Evolutionary conservation across 1,284 basidiomycete genomes (phyloP).

Genomic region (Ceratorhiza oryzae-sativae): DNA sequence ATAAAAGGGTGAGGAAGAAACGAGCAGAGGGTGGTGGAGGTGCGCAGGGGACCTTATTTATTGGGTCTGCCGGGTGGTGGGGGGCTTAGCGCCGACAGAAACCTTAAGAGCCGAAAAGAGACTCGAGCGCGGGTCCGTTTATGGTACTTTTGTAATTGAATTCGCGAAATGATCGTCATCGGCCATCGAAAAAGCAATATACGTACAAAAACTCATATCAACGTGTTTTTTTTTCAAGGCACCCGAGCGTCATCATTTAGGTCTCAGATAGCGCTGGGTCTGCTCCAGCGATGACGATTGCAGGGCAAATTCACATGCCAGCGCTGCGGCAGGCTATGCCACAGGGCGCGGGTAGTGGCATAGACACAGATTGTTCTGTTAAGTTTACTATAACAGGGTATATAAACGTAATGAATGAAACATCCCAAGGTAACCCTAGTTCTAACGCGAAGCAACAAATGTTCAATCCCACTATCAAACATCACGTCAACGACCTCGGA

Average conservation of each 20-base stretch:
- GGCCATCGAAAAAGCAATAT: neutral
- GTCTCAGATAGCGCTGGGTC: too few species aligned
- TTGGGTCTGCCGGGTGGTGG: neutral
- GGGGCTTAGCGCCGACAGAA: constrained; percentile 13
- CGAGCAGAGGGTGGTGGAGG: neutral
- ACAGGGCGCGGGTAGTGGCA: too few species aligned
- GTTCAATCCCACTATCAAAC: constrained; percentile 21
- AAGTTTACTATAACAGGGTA: neutral
- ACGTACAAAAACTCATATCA: neutral
- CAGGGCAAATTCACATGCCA: constrained; percentile 4
- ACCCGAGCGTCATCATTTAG: neutral
- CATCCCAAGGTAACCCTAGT: neutral
- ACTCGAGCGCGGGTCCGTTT: neutral
- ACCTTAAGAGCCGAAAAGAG: constrained; percentile 5
- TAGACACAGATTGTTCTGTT: too few species aligned
- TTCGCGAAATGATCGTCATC: constrained; percentile 5
- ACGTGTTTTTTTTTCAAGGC: too few species aligned
- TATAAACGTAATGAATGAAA: neutral
- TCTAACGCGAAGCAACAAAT: neutral
- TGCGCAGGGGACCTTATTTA: neutral
- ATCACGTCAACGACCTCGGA: neutral
- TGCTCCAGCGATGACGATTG: neutral
- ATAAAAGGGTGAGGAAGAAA: neutral
- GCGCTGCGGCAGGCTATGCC: neutral
- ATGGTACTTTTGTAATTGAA: neutral